Evolutionary conservation across 768 basidiomycete species (phyloP), one percentile per base, ranked within the genome.

Genomic region (Goffeauzyma gilvescens): DNA sequence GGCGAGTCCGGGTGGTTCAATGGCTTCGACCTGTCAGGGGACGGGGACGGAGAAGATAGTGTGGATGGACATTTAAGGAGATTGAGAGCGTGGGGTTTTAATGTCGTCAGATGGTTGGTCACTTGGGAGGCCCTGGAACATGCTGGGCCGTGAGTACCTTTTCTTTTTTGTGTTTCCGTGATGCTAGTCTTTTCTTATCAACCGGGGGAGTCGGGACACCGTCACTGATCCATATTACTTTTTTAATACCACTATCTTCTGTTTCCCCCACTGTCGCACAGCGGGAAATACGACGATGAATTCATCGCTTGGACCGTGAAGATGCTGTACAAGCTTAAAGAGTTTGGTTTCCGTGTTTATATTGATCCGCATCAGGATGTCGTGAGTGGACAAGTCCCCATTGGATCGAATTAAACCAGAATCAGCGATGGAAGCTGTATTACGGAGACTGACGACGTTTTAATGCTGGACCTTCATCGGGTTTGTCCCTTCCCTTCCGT

Each of bases 341-440:
- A 84, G 41, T 81, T 81, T 55, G 90, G 89, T 12, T 96, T 98
- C 65, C 74, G 73, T 57, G 78, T 41, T 9, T 26, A 27, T 41
- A 76, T 96, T 69, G 87, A 95, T 59, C 89, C 90, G 6, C 90
- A 96, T 63, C 90, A 96, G 63, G 90, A 96, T 55, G 72, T 74
- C 31, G 89, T 93, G 59, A 58, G 85, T 73, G 2, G 17, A 7
- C 38, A 12, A 20, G 23, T 38, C 13, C 26, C 26, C 12, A 24
- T 38, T 10, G 37, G 26, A 12, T 12, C 26, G 23, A 22, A 17
- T 10, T 6, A 21, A 18, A 24, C 9, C 9, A 10, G 6, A 20
- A 24, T 24, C 13, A 24, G n/a, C n/a, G n/a, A n/a, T n/a, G n/a
- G n/a, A n/a, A n/a, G n/a, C n/a, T n/a, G n/a, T n/a, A n/a, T n/a